These are phyloP conservation scores for Talaromyces albobiverticillius DNA, from an alignment of 2,329 filamentous ascomycete species.

Conservation along the genomic window DNA sequence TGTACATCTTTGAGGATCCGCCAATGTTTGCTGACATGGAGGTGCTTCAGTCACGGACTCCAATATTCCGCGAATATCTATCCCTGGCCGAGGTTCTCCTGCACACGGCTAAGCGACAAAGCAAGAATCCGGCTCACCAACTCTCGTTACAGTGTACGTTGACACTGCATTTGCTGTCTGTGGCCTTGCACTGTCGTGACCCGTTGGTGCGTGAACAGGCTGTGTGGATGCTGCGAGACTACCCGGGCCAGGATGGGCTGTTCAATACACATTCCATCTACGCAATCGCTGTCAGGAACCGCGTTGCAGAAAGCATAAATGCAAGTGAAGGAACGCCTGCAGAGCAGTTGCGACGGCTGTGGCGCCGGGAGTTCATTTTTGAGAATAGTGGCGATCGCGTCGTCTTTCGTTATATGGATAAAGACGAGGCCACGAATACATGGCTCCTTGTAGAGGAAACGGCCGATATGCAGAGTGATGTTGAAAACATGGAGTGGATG, in stretches of 20 bases:
- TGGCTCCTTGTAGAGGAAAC: constrained; percentile 4
- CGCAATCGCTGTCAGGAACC: constrained; percentile 1
- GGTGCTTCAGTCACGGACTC: constrained; percentile 2
- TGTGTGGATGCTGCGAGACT: constrained; percentile 4
- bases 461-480: not conserved
- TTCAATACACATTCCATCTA: constrained; percentile 3
- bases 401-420: constrained; percentile 8
- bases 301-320: not conserved
- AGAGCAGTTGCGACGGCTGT: constrained; percentile 7
- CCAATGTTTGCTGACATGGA: constrained; percentile 7
- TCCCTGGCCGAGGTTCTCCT: constrained; percentile 5
- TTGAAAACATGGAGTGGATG: not conserved
- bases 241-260: constrained; percentile 7
- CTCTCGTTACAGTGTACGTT: not conserved
- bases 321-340: constrained; percentile 1
- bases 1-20: constrained; percentile 3
- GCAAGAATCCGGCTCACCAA: not conserved
- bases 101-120: not conserved
- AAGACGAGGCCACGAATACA: not conserved
- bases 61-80: constrained; percentile 4
- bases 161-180: not conserved
- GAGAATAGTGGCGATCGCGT: constrained; percentile 1
- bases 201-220: constrained; percentile 4
- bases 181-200: constrained; percentile 6
- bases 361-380: constrained; percentile 7